These are phyloP conservation scores for Solanum hybrid DNA, from an alignment of 305 asterid species.

Conservation along the genomic window DNA sequence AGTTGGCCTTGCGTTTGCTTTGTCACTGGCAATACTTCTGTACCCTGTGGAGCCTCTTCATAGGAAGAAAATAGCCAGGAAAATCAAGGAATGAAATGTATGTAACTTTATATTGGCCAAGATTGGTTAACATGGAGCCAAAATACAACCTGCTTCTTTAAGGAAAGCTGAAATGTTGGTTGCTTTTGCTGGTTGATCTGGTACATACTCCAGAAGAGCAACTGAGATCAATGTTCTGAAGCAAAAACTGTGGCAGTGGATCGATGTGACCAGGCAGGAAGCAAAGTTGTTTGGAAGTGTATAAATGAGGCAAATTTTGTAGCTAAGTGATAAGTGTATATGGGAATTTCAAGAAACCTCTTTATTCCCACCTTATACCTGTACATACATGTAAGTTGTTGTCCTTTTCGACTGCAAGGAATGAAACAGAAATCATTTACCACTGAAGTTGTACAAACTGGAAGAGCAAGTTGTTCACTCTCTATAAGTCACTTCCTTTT, in stretches of 20 bases:
- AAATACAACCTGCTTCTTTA: background rate
- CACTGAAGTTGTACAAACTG: background rate
- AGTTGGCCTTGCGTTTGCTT: constrained; percentile 54
- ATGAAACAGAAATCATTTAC: background rate
- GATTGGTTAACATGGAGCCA: background rate
- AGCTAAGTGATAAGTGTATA: background rate
- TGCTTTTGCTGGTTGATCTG: background rate
- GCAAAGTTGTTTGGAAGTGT: background rate
- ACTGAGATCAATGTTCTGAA: background rate
- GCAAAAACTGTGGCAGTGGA: background rate
- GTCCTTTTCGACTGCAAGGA: background rate
- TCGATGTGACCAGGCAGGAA: background rate
- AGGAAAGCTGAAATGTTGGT: background rate
- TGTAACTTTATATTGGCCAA: background rate
- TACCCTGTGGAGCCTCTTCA: constrained; percentile 40
- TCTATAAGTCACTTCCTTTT: too few relatives aligned
- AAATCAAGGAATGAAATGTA: constrained; percentile 23
- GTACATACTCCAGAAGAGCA: background rate
- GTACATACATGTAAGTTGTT: background rate
- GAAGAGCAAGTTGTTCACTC: background rate
- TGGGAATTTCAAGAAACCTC: background rate
- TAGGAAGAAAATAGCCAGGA: constrained; percentile 23
- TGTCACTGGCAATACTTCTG: constrained; percentile 43
- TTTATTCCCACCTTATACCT: background rate
- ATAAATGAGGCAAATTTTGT: constrained; percentile 6